Evolutionary conservation across 495 filamentous ascomycete species (phyloP), one percentile per base, ranked within the genome.

Genomic region (Cercophora scortea): DNA sequence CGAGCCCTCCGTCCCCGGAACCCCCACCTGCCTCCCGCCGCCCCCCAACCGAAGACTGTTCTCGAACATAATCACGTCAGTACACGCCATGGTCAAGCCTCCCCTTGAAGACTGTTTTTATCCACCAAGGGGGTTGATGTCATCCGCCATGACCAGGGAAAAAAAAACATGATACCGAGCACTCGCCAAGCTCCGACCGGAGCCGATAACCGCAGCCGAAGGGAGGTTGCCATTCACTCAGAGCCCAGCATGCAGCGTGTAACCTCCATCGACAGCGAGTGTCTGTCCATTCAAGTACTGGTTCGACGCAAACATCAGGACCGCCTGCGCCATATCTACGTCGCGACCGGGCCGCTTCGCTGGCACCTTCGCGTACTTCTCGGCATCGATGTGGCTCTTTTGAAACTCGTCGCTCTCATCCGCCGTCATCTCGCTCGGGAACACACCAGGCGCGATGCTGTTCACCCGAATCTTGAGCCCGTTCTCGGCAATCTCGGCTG

Each of bases 201-300:
- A 25, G 2, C 25, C 25, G 2, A 25, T 25, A 2, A 25, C 5
- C 25, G 5, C 5, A 25, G 25, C 25, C 25, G 25, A 25, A 5
- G 42, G 42, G 4, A 12, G 2, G 3, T 12, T 7, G 12, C 4
- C 18, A 12, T 1, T 16, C 8, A 6, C 15, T 55, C 35, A 66
- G 51, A 59, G 50, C 17, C 63, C 63, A 19, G 51, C 49, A 9
- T 44, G 32, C 10, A 66, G 36, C 6, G 59, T 53, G 34, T 64
- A 66, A 1, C 82, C 84, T 1, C 86, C 86, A 65, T 89, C 83
- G 19, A 89, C 83, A 0, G 79, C 74, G 17, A 88, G 57, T 0
- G 72, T 82, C 70, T 87, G 79, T 1, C 85, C 87, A 61, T 86
- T 87, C 13, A 89, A 56, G 49, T 89, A 89, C 70, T 87, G 83